Evolutionary conservation across 2,329 filamentous ascomycete species (phyloP), one percentile per base, ranked within the genome.

Genomic region (Diplodia scrobiculata): DNA sequence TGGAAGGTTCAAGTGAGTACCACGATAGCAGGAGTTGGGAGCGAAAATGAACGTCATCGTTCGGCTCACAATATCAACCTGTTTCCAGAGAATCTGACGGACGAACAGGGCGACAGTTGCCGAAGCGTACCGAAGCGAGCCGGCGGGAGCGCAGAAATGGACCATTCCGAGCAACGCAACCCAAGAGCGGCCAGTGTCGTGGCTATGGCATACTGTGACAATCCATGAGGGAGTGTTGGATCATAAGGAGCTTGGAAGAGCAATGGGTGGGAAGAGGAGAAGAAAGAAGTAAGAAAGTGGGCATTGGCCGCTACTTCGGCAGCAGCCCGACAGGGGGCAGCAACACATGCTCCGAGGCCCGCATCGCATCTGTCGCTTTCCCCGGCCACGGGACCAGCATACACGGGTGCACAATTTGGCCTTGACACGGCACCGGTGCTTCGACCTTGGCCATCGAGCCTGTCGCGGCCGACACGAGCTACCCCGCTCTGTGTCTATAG

Each of bases 231-330:
- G 41, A 6, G 3, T 45, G 41, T 19, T 45, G 41, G 0, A 7
- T 21, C 4, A 36, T 36, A n/a, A 14, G 52, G 10, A 38, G 29
- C 32, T 14, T 19, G 21, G 29, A 32, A 13, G 21, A 21, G 32
- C 27, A 34, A 19, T n/a, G 32, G 17, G 9, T 3, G n/a, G 34
- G 10, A 36, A n/a, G 34, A 19, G 36, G 19, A 41, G 19, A 25
- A 9, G 34, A 34, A 14, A 9, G 34, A 21, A 48, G 10, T 9
- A 1, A 48, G 5, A 6, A 50, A 4, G 47, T 62, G 58, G 58
- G 58, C 41, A 27, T 62, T 25, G 41, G 58, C 45, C 45, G 45
- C 2, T 38, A 62, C 38, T 51, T 50, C 58, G 58, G 19, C 29
- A 47, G 41, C n/a, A 32, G 36, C 10, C n/a, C 41, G 45, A 62